Evolutionary conservation across 495 filamentous ascomycete genomes (phyloP).

Genomic region (Rostrohypoxylon terebratum): DNA sequence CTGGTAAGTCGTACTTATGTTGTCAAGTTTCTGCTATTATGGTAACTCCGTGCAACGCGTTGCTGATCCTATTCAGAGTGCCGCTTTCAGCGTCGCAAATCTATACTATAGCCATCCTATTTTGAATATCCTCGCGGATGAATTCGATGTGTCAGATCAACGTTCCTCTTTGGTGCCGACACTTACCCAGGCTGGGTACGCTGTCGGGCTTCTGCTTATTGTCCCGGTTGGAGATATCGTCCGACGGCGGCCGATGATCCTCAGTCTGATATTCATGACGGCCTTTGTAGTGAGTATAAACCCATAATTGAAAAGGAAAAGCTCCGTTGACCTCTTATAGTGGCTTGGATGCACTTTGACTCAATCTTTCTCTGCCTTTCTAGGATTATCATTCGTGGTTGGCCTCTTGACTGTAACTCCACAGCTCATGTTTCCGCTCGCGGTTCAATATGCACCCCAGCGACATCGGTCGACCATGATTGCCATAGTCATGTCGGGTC

Average conservation of each 20-base stretch:
- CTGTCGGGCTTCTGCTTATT: constrained; percentile 76
- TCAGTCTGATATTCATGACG: constrained; percentile 73
- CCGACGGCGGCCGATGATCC: constrained; percentile 74
- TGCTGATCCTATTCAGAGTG: constrained; percentile 41
- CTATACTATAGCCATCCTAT: constrained; percentile 80
- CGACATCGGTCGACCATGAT: constrained; percentile 74
- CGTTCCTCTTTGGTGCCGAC: constrained; percentile 74
- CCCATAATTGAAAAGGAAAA: neutral
- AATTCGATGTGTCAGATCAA: constrained; percentile 70
- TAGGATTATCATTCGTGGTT: constrained; percentile 74
- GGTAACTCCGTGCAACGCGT: constrained; percentile 35
- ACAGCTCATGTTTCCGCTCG: constrained; percentile 85
- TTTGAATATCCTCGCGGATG: constrained; percentile 70
- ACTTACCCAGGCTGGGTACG: constrained; percentile 84
- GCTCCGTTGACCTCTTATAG: constrained; percentile 40
- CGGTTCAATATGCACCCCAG: constrained; percentile 81
- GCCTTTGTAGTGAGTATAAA: constrained; percentile 66
- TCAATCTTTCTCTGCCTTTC: constrained; percentile 70
- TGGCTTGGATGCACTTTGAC: constrained; percentile 81
- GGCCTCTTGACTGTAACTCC: constrained; percentile 85
- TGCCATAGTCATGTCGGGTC: constrained; percentile 81
- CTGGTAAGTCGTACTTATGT: constrained; percentile 46
- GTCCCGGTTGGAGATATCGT: constrained; percentile 85
- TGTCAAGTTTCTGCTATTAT: constrained; percentile 43
- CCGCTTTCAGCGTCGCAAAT: constrained; percentile 71